Percentiles rank a stretch among this genome's conserved stretches.
Evolutionary conservation across 306 rosid species (phyloP).

Genomic region (Elaeagnus macrophylla): DNA sequence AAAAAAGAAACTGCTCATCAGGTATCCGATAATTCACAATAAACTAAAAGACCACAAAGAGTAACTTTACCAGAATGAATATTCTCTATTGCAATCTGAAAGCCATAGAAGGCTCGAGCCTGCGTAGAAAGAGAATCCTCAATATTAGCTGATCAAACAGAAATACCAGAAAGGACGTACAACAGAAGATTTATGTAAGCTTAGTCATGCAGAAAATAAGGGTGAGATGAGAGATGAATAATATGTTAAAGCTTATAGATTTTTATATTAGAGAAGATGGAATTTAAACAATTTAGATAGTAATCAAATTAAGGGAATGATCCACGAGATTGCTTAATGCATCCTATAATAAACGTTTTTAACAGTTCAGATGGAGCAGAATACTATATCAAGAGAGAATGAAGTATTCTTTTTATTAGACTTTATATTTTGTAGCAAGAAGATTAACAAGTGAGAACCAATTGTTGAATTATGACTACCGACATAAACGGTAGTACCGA

Average conservation of each 20-base stretch:
- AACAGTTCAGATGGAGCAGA: not conserved
- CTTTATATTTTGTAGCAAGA: too few relatives aligned
- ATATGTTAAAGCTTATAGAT: not conserved
- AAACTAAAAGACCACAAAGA: conserved; percentile 7
- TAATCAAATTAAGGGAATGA: not conserved
- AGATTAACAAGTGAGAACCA: too few relatives aligned
- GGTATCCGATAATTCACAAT: conserved; percentile 13
- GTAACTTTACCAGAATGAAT: conserved; percentile 69
- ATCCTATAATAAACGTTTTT: not conserved
- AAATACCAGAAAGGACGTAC: conserved; percentile 4
- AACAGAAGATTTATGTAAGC: not conserved
- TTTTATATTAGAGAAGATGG: not conserved
- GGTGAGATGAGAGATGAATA: not conserved
- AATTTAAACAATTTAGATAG: not conserved
- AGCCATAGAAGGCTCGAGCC: conserved; percentile 93
- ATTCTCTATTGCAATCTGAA: conserved; percentile 94
- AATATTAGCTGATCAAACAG: conserved; percentile 21
- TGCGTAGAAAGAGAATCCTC: conserved; percentile 20
- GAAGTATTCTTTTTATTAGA: not conserved
- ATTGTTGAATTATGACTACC: too few relatives aligned
- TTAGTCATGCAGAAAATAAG: not conserved
- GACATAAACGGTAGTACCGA: too few relatives aligned
- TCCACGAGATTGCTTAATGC: not conserved
- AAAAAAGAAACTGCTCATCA: conserved; percentile 15
- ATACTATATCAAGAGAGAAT: not conserved